Evolutionary conservation across 305 asterid species (phyloP).

Genomic region (Fraxinus xanthoxyloides): DNA sequence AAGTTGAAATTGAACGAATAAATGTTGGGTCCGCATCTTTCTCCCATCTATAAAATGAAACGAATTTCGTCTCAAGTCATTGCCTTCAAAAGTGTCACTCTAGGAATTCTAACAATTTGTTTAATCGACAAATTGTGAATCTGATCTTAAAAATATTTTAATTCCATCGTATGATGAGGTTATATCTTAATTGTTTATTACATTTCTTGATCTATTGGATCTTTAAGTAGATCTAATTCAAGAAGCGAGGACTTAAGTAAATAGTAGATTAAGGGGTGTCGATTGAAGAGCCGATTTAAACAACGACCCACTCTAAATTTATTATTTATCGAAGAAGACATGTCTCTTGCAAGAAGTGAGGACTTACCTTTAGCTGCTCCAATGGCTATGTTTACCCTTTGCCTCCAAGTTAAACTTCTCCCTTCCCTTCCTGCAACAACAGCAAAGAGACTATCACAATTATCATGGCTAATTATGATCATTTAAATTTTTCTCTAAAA

Average conservation of each 20-base stretch:
- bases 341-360: background rate
- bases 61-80: background rate
- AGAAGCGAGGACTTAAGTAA: no score
- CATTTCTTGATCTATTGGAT: background rate
- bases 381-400: constrained; percentile 67
- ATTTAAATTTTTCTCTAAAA: background rate
- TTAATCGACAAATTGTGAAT: background rate
- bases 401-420: constrained; percentile 68
- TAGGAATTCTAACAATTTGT: background rate
- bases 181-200: background rate
- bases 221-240: background rate
- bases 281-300: no score
- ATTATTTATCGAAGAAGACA: background rate
- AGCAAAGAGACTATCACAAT: background rate
- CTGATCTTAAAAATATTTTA: background rate
- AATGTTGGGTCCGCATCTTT: background rate
- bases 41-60: background rate
- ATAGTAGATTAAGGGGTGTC: background rate
- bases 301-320: background rate
- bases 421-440: constrained; percentile 51
- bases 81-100: background rate
- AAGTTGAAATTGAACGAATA: background rate
- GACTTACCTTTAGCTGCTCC: constrained; percentile 73
- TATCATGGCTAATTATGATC: background rate
- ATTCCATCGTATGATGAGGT: background rate